These are phyloP conservation scores for Umbelopsis sp. DNA, from an alignment of 192 early-diverging fungal genomes.

Conservation along the genomic window DNA sequence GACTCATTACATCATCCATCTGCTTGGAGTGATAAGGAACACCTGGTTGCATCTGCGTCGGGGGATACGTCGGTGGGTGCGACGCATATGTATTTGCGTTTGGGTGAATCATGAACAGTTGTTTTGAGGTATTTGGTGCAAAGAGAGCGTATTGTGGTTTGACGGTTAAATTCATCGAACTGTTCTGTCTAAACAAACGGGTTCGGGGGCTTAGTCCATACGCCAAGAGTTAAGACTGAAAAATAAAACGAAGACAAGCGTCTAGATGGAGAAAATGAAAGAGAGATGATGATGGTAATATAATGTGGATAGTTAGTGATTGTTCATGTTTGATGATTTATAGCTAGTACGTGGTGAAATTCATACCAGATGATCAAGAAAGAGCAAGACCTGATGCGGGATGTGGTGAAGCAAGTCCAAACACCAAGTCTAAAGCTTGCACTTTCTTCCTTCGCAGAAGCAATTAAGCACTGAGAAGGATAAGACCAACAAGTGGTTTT, in stretches of 20 bases:
- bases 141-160: conserved; percentile 19
- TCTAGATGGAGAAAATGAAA: background rate
- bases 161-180: conserved; percentile 18
- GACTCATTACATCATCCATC: conserved; percentile 17
- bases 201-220: conserved; percentile 15
- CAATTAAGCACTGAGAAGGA: conserved; percentile 20
- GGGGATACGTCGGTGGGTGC: conserved; percentile 10
- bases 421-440: background rate
- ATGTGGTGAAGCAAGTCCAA: background rate
- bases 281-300: background rate
- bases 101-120: conserved; percentile 16
- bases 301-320: background rate
- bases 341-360: background rate
- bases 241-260: background rate
- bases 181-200: background rate
- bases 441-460: conserved; percentile 22
- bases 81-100: conserved; percentile 15
- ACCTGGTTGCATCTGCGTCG: conserved; percentile 7
- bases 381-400: conserved; percentile 1
- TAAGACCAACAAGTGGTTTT: conserved; percentile 15
- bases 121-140: conserved; percentile 15
- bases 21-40: conserved; percentile 1
- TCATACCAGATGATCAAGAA: conserved; percentile 17
- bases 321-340: background rate
- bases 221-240: conserved; percentile 16